Conservation (phyloP, 2,329 filamentous ascomycete genomes). For the Phialophora verrucosa region DNA sequence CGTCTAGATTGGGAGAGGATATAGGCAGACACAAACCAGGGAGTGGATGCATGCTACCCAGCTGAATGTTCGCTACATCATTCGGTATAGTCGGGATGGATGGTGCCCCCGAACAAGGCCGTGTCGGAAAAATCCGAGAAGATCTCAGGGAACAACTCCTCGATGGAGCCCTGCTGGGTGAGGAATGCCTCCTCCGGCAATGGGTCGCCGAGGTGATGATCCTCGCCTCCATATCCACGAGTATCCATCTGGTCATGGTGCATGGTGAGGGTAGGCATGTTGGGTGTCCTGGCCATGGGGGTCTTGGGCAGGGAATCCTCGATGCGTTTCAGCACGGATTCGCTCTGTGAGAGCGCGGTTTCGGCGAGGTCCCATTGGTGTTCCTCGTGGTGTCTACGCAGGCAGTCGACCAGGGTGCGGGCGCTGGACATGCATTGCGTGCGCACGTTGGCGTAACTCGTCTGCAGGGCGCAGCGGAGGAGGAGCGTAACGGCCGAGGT, state of each 20-base stretch:
- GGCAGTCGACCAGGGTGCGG: constrained; percentile 54
- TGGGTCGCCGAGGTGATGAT: constrained; percentile 25
- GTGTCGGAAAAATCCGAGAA: constrained; percentile 37
- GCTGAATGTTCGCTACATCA: background rate
- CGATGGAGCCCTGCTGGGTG: constrained; percentile 29
- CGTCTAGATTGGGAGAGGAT: background rate
- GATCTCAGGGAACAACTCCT: constrained; percentile 37
- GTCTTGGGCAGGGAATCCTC: constrained; percentile 35
- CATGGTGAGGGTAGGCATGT: constrained; percentile 12
- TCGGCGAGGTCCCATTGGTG: constrained; percentile 63
- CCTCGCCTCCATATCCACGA: constrained; percentile 17
- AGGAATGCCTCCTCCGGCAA: constrained; percentile 28
- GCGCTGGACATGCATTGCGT: constrained; percentile 55
- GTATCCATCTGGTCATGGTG: constrained; percentile 20
- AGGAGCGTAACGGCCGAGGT: constrained; percentile 39
- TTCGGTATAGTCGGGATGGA: background rate
- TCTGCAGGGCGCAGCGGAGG: constrained; percentile 38
- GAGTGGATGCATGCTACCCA: no score
- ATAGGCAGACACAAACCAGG: background rate
- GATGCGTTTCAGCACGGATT: constrained; percentile 48
- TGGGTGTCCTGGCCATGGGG: constrained; percentile 25
- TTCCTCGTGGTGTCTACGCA: constrained; percentile 55
- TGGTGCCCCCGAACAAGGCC: constrained; percentile 29
- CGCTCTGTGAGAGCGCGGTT: constrained; percentile 59
- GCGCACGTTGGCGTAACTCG: constrained; percentile 54